Conservation (phyloP, 257 asterid genomes). For the Capsicum rhomboideum region DNA sequence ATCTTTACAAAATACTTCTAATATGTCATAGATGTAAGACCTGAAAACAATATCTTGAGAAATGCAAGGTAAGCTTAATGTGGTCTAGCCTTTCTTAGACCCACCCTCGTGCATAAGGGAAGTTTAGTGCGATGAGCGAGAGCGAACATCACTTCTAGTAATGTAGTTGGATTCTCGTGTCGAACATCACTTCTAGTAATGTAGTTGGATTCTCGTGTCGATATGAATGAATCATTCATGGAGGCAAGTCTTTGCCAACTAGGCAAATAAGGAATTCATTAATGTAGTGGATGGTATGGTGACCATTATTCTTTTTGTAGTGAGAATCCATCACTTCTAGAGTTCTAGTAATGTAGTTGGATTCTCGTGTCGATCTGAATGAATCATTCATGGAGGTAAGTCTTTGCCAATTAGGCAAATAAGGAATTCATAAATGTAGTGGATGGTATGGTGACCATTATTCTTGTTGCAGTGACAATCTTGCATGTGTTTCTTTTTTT, state of each 20-base stretch:
- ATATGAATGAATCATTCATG: not conserved
- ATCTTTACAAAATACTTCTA: not conserved
- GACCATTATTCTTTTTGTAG: not conserved
- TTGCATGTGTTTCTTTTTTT: not conserved
- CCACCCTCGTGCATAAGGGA: not conserved
- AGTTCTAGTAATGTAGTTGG: not conserved
- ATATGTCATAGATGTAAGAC: not conserved
- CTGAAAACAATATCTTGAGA: not conserved
- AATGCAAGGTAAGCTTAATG: not conserved
- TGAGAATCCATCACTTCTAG: not conserved
- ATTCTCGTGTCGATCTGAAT: not conserved
- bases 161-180: not conserved
- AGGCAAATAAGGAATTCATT: not conserved
- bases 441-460: not conserved
- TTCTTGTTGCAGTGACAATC: not conserved
- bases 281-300: not conserved
- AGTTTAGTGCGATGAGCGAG: not conserved
- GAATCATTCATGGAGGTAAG: not conserved
- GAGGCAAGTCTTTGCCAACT: not conserved
- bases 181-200: not conserved
- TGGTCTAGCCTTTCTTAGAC: not conserved
- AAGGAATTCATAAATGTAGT: not conserved
- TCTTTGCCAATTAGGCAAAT: not conserved
- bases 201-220: not conserved
- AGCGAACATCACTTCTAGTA: not conserved